These are phyloP conservation scores for Saprolegnia diclina DNA, from an alignment of 352 stramenopile genomes.

Conservation along the genomic window DNA sequence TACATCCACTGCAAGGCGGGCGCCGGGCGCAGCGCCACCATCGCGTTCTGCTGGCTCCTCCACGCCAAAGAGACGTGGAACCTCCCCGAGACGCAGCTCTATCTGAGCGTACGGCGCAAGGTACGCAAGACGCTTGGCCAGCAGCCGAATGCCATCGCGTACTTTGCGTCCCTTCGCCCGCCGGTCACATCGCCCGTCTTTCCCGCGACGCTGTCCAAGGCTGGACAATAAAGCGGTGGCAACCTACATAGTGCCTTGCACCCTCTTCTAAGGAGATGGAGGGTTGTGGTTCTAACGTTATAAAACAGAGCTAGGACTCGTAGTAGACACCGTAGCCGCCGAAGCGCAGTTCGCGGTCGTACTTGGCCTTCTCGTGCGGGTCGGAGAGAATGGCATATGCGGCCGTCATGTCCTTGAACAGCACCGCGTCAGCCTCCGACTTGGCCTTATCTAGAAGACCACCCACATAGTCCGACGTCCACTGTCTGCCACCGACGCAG, in stretches of 20 bases:
- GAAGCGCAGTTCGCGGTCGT: conserved; percentile 67
- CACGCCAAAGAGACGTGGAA: conserved; percentile 56
- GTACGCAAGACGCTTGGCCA: conserved; percentile 86
- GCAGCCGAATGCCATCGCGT: conserved; percentile 83
- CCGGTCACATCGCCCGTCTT: too few relatives aligned
- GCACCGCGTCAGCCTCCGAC: conserved; percentile 43
- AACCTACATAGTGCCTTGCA: neutral
- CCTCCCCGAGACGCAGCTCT: conserved; percentile 75
- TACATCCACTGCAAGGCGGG: conserved; percentile 96
- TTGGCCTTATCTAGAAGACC: conserved; percentile 63
- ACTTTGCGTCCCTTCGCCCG: conserved; percentile 52
- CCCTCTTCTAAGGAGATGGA: neutral
- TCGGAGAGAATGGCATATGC: conserved; percentile 82
- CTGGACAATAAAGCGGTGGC: neutral
- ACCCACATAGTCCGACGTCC: conserved; percentile 19
- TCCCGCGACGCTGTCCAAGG: neutral
- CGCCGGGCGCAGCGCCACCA: conserved; percentile 89
- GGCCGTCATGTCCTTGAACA: conserved; percentile 85
- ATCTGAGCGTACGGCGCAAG: conserved; percentile 81
- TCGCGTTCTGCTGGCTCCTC: conserved; percentile 90
- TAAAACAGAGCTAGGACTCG: conserved; percentile 1
- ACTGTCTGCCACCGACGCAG: neutral
- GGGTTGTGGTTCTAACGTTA: neutral
- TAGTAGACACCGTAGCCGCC: conserved; percentile 51
- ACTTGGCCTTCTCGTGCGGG: conserved; percentile 42